Base-by-base conservation (phyloP, 495 filamentous ascomycete genomes). In the Daldinia loculata region DNA sequence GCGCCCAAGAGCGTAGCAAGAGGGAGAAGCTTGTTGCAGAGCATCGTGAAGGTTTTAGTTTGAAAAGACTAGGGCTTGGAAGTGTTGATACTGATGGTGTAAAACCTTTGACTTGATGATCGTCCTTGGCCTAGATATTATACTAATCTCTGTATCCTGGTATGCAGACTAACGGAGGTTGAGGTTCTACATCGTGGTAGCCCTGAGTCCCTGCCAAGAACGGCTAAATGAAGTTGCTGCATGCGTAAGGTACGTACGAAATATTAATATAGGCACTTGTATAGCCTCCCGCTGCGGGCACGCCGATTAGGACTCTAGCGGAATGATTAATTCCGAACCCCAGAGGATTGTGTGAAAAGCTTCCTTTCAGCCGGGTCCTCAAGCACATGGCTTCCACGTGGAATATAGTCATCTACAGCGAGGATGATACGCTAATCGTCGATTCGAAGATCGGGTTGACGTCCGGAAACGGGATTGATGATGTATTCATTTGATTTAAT, bases 331-430 rank as follows among this genome's bases (percentile, higher is more conserved):
- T 27, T 69, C 70, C 70, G 70, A 66, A 9, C 41, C 48, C 39
- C 34, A 26, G 55, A 60, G 29, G 45, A n/a, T 53, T 27, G 38
- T 27, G 24, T 29, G 19, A 56, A 62, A 69, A 62, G 56, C 24
- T 53, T 69, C 61, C 65, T 61, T 63, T 69, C 70, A 69, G 17
- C 70, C 65, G 51, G 70, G 66, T 66, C 43, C 61, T 45, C 39
- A 41, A 41, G 32, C 70, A 73, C 61, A 66, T 73, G 66, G 61
- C 56, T 57, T 55, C 70, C 66, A 73, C 61, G 70, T 73, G 70
- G 70, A 63, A 69, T 65, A 61, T 56, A 68, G 34, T 24, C 65
- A 36, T 55, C 14, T 56, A 43, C 55, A 39, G 29, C 69, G 55
- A 12, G 2, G 50, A 32, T 62, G 43, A 11, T 36, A 43, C 6